These are phyloP conservation scores for Sporobolomyces roseus DNA, from an alignment of 768 basidiomycete species.

Conservation along the genomic window DNA sequence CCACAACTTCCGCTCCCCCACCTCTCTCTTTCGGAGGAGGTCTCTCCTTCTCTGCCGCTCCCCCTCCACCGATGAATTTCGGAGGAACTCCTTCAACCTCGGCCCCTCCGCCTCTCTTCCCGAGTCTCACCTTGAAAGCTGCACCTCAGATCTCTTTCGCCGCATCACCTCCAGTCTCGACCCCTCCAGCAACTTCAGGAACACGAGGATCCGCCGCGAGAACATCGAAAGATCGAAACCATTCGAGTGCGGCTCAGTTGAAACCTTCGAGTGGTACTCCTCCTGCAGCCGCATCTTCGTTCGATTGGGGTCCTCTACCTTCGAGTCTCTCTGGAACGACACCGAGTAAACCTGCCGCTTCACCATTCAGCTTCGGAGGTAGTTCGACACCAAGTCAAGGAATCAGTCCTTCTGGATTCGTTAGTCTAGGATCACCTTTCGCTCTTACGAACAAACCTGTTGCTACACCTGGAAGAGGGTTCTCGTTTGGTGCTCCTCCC, in stretches of 20 bases:
- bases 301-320: conserved; percentile 34
- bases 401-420: conserved; percentile 22
- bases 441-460: background rate
- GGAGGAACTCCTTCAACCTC: background rate
- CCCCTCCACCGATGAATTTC: background rate
- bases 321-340: background rate
- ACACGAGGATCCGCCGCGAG: conserved; percentile 15
- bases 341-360: background rate
- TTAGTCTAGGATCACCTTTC: conserved; percentile 18
- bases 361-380: conserved; percentile 3
- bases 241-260: conserved; percentile 26
- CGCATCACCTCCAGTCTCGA: background rate
- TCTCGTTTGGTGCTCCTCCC: conserved; percentile 13
- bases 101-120: conserved; percentile 3
- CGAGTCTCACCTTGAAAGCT: conserved; percentile 8
- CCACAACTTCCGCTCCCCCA: background rate
- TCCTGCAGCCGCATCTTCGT: conserved; percentile 3
- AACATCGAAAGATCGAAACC: conserved; percentile 8
- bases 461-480: background rate
- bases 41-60: background rate
- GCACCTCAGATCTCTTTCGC: conserved; percentile 5
- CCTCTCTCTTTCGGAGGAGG: background rate
- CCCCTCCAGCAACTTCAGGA: background rate
- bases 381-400: background rate
- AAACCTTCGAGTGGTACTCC: background rate